Percentiles rank a stretch among this genome's conserved stretches.
These are phyloP conservation scores for Aspergillus pseudoterreus DNA, from an alignment of 2,329 filamentous ascomycete genomes.

Conservation along the genomic window DNA sequence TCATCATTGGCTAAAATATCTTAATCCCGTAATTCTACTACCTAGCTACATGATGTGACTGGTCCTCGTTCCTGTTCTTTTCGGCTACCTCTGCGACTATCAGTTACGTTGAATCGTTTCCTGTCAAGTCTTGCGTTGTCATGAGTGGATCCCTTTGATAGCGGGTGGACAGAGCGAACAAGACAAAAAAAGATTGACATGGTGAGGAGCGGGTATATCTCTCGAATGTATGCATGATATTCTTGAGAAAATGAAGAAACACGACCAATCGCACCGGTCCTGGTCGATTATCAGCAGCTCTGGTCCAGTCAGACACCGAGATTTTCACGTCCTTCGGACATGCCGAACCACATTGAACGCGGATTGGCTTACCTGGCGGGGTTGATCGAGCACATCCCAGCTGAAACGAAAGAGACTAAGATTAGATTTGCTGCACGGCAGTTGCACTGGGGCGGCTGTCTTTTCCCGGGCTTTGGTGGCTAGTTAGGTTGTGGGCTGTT, in stretches of 20 bases:
- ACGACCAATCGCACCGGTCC: too few species aligned
- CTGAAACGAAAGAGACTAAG: slow-evolving; percentile 9
- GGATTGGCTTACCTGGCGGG: not conserved
- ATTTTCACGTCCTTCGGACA: too few species aligned
- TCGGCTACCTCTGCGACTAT: not conserved
- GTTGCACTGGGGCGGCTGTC: slow-evolving; percentile 1
- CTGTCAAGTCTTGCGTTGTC: slow-evolving; percentile 3
- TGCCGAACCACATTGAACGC: too few species aligned
- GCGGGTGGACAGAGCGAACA: not conserved
- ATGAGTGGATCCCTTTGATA: not conserved
- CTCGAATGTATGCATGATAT: too few species aligned
- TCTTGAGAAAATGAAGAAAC: too few species aligned
- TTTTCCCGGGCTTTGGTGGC: not conserved
- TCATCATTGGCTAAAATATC: too few species aligned
- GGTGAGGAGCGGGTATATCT: too few species aligned
- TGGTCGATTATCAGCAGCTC: too few species aligned
- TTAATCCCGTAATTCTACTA: too few species aligned
- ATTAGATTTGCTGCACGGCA: slow-evolving; percentile 6
- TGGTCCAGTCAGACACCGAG: too few species aligned
- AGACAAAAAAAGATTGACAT: not conserved
- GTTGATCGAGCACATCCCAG: slow-evolving; percentile 9
- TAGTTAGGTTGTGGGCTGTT: not conserved
- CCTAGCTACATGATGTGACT: not conserved
- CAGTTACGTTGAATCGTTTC: slow-evolving; percentile 2
- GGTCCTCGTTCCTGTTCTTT: not conserved